Base-by-base conservation (phyloP, 495 filamentous ascomycete genomes). In the Physcia stellaris region DNA sequence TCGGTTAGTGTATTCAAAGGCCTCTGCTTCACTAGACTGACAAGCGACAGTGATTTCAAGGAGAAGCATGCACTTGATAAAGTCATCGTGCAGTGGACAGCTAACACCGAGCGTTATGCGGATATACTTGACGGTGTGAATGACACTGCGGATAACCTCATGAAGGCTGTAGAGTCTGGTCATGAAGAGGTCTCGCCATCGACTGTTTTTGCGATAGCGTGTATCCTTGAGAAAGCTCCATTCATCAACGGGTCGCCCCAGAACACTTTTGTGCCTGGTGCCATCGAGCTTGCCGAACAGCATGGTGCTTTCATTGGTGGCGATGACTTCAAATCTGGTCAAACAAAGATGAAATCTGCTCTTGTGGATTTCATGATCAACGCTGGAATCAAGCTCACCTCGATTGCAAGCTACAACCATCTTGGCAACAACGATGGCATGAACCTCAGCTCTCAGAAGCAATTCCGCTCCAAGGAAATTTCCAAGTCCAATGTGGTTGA, bases 281-380 rank as follows among this genome's bases (percentile, higher is more conserved):
- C 77, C 32, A 79, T 95, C 43, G 68, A 88, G 43, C 74, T 96
- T 30, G 92, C 90, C n/a, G 83, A 92, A 68, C 66, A 79, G 63
- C 74, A 83, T 59, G 66, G 69, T 41, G 75, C 92, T 22, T 98
- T 95, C 70, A 86, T 98, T 50, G 92, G 88, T 29, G 90, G 90
- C 50, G 90, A 98, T 59, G 90, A 98, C 66, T 98, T 98, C 77
- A 98, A 98, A 74, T 96, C 90, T 37, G 90, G 90, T 43, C 90
- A 98, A 72, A 98, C 90, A 52, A 98, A 98, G 77, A 98, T 98
- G 90, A 98, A 98, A 63, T 94, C 86, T 27, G 92, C 92, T 15
- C 76, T 98, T 13, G 92, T 96, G 13, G 90, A 98, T 65, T 98
- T 98, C 71, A 63, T 98, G 52, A 90, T 98, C 77, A 94, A 78